Evolutionary conservation across 306 rosid genomes (phyloP).

Genomic region (Dalbergia cultrata): DNA sequence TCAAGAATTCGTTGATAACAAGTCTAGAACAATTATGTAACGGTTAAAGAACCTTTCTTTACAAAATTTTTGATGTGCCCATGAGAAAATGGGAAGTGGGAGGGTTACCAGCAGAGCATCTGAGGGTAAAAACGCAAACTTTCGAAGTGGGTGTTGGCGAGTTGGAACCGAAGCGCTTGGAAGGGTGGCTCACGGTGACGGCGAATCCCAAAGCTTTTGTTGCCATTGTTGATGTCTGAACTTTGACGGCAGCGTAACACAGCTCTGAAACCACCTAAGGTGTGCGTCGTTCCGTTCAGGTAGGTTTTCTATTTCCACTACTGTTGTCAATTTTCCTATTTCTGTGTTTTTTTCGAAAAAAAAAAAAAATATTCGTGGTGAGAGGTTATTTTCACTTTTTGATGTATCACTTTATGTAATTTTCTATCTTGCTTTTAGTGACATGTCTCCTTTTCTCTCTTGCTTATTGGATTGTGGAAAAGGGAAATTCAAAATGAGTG

Average conservation of each 20-base stretch:
- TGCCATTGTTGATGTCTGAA: slow-evolving; percentile 17
- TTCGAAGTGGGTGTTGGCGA: background rate
- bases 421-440: background rate
- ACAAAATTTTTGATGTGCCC: background rate
- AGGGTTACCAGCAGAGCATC: slow-evolving; percentile 35
- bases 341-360: background rate
- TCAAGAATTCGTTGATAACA: background rate
- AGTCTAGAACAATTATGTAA: background rate
- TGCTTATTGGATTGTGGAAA: background rate
- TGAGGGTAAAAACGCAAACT: slow-evolving; percentile 23
- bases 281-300: background rate
- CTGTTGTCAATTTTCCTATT: background rate
- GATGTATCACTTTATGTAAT: too few relatives aligned
- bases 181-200: background rate
- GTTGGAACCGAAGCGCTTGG: slow-evolving; percentile 22
- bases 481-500: background rate
- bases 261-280: background rate
- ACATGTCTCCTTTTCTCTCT: background rate
- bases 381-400: background rate
- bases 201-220: background rate
- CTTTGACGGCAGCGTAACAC: slow-evolving; percentile 1
- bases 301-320: background rate
- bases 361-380: background rate
- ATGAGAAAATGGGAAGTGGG: background rate
- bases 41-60: background rate